Conservation (phyloP, 1,284 basidiomycete genomes). For the Pulchroboletus neoregius region DNA sequence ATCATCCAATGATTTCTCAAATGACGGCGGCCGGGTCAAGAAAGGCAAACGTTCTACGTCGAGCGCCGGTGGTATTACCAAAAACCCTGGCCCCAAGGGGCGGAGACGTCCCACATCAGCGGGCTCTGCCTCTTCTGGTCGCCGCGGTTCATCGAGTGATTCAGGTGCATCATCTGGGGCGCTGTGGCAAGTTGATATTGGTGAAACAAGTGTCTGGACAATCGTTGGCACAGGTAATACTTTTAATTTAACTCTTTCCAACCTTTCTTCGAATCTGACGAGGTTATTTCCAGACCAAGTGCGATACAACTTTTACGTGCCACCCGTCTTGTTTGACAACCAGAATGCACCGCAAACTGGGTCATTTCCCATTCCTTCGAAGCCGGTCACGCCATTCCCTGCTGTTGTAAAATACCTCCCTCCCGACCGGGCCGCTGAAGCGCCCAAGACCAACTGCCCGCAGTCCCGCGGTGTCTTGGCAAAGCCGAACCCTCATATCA, state of each 20-base stretch:
- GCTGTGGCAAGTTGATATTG: conserved; percentile 83
- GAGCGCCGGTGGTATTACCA: conserved; percentile 62
- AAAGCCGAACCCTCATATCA: conserved; percentile 67
- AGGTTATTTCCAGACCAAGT: conserved; percentile 61
- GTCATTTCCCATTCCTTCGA: conserved; percentile 71
- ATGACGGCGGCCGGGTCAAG: conserved; percentile 78
- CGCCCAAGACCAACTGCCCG: conserved; percentile 62
- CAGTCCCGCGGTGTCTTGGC: conserved; percentile 61
- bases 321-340: conserved; percentile 77
- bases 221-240: conserved; percentile 79
- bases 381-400: conserved; percentile 86
- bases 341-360: conserved; percentile 61
- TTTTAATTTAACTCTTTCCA: conserved; percentile 16
- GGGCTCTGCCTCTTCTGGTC: conserved; percentile 61
- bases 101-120: conserved; percentile 71
- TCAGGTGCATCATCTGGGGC: conserved; percentile 69
- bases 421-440: conserved; percentile 75
- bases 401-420: conserved; percentile 80
- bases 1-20: conserved; percentile 66
- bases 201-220: conserved; percentile 90
- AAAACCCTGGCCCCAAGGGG: conserved; percentile 56
- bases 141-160: conserved; percentile 62
- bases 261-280: conserved; percentile 10
- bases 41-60: conserved; percentile 72
- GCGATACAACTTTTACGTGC: conserved; percentile 89